Base-by-base conservation (phyloP, 306 rosid genomes). In the Spatholobus suberectus region DNA sequence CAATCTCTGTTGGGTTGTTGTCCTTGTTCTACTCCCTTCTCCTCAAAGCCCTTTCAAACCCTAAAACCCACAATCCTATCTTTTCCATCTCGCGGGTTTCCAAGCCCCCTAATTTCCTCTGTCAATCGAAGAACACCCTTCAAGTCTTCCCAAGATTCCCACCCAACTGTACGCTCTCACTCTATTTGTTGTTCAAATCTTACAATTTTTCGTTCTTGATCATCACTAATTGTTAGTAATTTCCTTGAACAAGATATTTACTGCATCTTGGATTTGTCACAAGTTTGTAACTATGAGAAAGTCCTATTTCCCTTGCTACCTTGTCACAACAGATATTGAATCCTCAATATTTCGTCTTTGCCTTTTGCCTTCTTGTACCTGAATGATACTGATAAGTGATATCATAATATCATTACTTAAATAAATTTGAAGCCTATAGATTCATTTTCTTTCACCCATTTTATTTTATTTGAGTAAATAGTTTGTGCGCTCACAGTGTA, bases 31-130 rank as follows among this genome's bases (percentile, higher is more conserved):
- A 40, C 86, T 27, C 75, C 81, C 23, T 23, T 77, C 18, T 85
- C 85, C 66, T 73, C 86, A 9, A 78, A 75, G 7, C 87, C 88
- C 84, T 75, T 85, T 55, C 73, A 83, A 86, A 58, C 84, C 83
- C 84, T n/a, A 41, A 51, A 68, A 23, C 76, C 90, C 73, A 40
- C 67, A 47, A 32, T 75, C 85, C 37, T 26, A 27, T 24, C 57
- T n/a, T 76, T 17, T 70, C 83, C 70, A 13, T 74, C 70, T 69
- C 83, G 44, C 29, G 79, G 73, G 27, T 77, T 41, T 79, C 81
- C 85, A 35, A 81, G 88, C 78, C 80, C 88, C 83, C 65, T 91
- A 0, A 2, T 44, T 46, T 14, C 32, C 52, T 6, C 14, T 24
- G 12, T 21, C 51, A 35, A 58, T 72, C 71, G 63, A 59, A 67